Conservation (phyloP, 1,284 basidiomycete species). For the Prillingera fragicola region DNA sequence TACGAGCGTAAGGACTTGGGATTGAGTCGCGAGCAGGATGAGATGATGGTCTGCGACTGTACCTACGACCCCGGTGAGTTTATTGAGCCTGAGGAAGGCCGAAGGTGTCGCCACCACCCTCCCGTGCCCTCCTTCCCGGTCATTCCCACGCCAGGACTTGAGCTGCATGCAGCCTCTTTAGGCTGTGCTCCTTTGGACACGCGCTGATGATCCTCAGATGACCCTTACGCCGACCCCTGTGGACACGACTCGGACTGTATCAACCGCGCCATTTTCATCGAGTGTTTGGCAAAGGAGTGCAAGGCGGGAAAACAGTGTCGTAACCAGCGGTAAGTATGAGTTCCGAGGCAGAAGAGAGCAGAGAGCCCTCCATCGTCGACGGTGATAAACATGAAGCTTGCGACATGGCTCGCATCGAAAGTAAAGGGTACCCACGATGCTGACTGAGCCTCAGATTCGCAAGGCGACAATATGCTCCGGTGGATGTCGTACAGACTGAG, state of each 20-base stretch:
- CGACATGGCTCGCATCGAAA: too few species aligned
- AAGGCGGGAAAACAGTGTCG: conserved; percentile 73
- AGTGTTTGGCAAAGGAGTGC: conserved; percentile 85
- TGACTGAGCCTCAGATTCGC: conserved; percentile 62
- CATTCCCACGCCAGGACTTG: too few species aligned
- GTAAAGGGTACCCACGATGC: not conserved
- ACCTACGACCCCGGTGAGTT: conserved; percentile 71
- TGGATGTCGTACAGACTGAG: conserved; percentile 88
- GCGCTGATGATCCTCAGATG: conserved; percentile 29
- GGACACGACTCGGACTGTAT: conserved; percentile 90
- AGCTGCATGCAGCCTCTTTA: too few species aligned
- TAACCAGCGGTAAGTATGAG: conserved; percentile 74
- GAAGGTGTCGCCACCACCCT: not conserved
- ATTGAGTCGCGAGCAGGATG: conserved; percentile 75
- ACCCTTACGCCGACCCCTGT: conserved; percentile 66
- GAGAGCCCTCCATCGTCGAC: too few species aligned
- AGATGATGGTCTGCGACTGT: conserved; percentile 89
- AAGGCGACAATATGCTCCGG: conserved; percentile 72
- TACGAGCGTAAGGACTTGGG: conserved; percentile 87
- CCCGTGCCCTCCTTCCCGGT: too few species aligned
- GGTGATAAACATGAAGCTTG: too few species aligned
- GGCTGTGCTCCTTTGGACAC: not conserved
- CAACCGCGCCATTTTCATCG: conserved; percentile 94
- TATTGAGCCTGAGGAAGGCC: not conserved
- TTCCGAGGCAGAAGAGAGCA: too few species aligned